Conservation (phyloP, 2,329 filamentous ascomycete genomes). For the Talaromyces sp. region DNA sequence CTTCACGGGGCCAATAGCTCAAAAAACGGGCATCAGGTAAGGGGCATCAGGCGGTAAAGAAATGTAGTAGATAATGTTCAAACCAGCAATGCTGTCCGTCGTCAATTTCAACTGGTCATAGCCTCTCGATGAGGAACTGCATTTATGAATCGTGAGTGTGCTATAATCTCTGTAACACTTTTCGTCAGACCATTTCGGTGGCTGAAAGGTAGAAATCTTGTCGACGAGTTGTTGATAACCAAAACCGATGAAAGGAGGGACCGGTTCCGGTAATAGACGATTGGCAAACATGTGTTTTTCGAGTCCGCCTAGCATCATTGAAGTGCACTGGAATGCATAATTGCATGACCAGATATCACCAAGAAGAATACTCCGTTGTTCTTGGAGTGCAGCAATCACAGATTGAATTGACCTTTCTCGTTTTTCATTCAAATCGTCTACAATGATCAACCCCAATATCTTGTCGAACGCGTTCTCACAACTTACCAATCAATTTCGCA, state of each 20-base stretch:
- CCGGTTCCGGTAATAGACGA: neutral
- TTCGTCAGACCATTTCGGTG: neutral
- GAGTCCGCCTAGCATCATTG: constrained; percentile 1
- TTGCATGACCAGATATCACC: neutral
- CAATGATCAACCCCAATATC: neutral
- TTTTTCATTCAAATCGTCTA: neutral
- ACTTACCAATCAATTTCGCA: neutral
- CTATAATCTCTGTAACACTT: too few species aligned
- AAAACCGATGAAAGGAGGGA: neutral
- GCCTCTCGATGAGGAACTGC: neutral
- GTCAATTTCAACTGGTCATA: neutral
- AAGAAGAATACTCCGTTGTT: neutral
- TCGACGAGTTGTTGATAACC: neutral
- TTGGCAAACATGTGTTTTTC: neutral
- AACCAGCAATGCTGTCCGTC: neutral
- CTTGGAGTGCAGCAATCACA: neutral
- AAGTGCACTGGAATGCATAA: neutral
- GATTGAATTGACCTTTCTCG: neutral
- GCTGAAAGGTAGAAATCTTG: neutral
- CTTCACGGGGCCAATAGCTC: too few species aligned
- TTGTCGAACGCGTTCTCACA: too few species aligned
- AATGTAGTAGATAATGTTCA: neutral
- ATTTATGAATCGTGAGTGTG: neutral
- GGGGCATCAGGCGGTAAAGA: too few species aligned
- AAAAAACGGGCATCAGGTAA: too few species aligned